Base-by-base conservation (phyloP, 2,329 filamentous ascomycete genomes). In the Coniella vitis region DNA sequence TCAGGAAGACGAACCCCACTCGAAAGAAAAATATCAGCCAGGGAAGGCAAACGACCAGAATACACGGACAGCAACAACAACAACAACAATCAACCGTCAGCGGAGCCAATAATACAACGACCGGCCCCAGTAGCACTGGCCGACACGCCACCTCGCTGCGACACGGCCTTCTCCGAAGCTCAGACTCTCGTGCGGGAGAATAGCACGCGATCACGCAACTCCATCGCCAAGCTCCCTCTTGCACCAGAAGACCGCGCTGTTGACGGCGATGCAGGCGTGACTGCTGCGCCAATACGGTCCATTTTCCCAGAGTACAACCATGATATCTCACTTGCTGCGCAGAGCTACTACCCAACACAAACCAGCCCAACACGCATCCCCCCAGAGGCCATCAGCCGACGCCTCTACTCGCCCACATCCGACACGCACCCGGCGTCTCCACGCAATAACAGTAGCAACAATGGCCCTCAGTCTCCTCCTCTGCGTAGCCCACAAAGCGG, bases 251-350 rank as follows among this genome's bases (percentile, higher is more conserved):
- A 51, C 17, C 32, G 44, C 63, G 55, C 13, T 40, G 52, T 19
- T 44, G 53, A 44, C 53, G 54, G 43, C 51, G 48, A 42, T 20
- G 49, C 7, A 37, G 49, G 7, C 47, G 52, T 14, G 49, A 32
- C 51, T 17, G 45, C 52, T 38, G 48, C 25, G 5, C 68, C 75
- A 0, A 74, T 86, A 57, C 76, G 78, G 29, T 90, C 86, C 20
- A 89, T 90, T 58, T 90, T 90, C 58, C 86, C 86, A 7, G 74
- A 77, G 25, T 90, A 89, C 61, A 82, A 90, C 58, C 83, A 81
- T 3, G 75, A 75, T 1, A 61, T 87, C 20, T 72, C 84, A 4
- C 73, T 88, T 3, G 73, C 80, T 48, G 78, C 81, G 49, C 86
- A 90, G 60, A 67, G 78, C 40, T 90, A 90, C 65, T 84, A 76